Evolutionary conservation across 2,329 filamentous ascomycete species (phyloP).

Genomic region (Diatrype stigma): DNA sequence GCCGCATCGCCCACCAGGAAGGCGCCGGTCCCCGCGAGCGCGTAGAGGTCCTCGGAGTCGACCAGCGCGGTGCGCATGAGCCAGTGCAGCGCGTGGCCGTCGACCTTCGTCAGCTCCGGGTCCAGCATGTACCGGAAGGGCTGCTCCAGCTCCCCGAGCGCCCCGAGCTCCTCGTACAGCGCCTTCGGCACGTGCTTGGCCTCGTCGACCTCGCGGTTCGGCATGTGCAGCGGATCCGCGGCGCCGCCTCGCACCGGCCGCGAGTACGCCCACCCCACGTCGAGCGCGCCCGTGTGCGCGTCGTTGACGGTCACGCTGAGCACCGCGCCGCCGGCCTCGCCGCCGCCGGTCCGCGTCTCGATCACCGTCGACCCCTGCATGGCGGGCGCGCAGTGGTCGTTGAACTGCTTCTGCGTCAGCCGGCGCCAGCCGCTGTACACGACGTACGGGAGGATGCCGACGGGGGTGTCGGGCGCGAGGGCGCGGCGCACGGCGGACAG

Average conservation of each 20-base stretch:
- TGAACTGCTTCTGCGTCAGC: neutral
- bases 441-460: slow-evolving; percentile 2
- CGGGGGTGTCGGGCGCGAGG: neutral
- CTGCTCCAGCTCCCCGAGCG: neutral
- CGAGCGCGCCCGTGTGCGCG: neutral
- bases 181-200: neutral
- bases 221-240: slow-evolving; percentile 3
- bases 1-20: slow-evolving; percentile 1
- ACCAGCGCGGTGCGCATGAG: slow-evolving; percentile 3
- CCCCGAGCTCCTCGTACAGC: slow-evolving; percentile 3
- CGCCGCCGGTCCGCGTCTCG: neutral
- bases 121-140: slow-evolving; percentile 2
- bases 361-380: neutral
- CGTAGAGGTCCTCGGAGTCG: neutral
- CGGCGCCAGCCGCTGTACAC: slow-evolving; percentile 2
- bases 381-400: neutral
- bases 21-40: neutral
- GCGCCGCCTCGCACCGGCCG: neutral
- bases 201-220: neutral
- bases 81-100: slow-evolving; percentile 3
- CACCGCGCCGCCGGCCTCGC: neutral
- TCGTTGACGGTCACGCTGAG: slow-evolving; percentile 3
- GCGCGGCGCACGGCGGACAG: slow-evolving; percentile 1
- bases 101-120: slow-evolving; percentile 1
- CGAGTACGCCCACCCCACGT: slow-evolving; percentile 2